Evolutionary conservation across 805 yeast genomes (phyloP), one percentile per base, ranked within the genome.

Genomic region (Metschnikowia gelsemii): DNA sequence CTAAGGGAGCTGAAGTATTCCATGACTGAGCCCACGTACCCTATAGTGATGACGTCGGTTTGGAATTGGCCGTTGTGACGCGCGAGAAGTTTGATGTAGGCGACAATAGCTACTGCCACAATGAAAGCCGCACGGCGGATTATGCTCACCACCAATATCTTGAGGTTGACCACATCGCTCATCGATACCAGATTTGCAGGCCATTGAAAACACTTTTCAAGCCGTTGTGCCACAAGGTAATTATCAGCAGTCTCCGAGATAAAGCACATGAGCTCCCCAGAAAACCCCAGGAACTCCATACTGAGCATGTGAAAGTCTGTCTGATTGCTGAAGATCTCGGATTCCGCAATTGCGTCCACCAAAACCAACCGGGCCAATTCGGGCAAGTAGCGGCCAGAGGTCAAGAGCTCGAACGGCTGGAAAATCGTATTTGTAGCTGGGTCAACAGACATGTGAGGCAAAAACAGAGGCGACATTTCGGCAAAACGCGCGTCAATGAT

Each of bases 401-500:
- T 68, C 59, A 78, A 56, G 44, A 75, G 61, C 55, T 80, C 85
- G 22, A 73, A 57, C 1, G 85, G 86, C 54, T 79, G 84, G 51
- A 75, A 75, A 8, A 76, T 56, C 11, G 54, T 40, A 26, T 50
- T 43, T 4, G 56, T 57, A 14, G 47, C 28, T 4, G 58, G 57
- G 40, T 59, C 63, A 8, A 49, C 45, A 9, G 50, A 38, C 67
- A 71, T 65, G 47, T 61, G 64, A 31, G 63, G 61, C 36, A 56
- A 49, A 51, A 58, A 61, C 35, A 45, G 51, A 9, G 40, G 35
- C 7, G n/a, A n/a, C n/a, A 8, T 4, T 41, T 38, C 36, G 20
- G 29, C 42, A 40, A 63, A 60, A 18, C 70, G 57, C 7, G 57
- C 43, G 45, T 70, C 73, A 12, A 75, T 61, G 30, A 59, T 48